Evolutionary conservation across 1,284 basidiomycete genomes (phyloP).

Genomic region (Fistulinella staudtii): DNA sequence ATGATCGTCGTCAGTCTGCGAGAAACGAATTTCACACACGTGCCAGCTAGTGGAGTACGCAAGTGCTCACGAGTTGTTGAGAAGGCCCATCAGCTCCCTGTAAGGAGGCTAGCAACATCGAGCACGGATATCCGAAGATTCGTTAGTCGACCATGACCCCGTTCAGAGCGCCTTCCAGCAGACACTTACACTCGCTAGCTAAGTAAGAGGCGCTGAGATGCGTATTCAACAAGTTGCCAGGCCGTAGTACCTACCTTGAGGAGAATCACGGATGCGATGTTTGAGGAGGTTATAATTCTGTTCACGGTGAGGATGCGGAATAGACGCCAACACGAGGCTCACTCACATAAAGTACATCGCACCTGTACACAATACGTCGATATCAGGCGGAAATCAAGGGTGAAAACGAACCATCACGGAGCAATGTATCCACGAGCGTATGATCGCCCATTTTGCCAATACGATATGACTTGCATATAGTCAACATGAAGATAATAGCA

Average conservation of each 20-base stretch:
- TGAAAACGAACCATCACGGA: conserved; percentile 17
- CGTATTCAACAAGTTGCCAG: neutral
- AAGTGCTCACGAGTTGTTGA: conserved; percentile 11
- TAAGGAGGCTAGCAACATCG: conserved; percentile 3
- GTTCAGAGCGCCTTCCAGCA: too few species aligned
- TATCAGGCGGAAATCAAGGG: neutral
- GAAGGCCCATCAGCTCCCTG: neutral
- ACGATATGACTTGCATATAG: conserved; percentile 3
- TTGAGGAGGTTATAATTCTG: conserved; percentile 15
- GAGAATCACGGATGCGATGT: conserved; percentile 9
- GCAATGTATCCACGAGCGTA: conserved; percentile 9
- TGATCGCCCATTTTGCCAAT: conserved; percentile 1
- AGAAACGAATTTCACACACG: too few species aligned
- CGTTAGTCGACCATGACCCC: too few species aligned
- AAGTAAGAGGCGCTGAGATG: conserved; percentile 2
- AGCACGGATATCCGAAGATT: neutral
- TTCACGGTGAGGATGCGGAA: neutral
- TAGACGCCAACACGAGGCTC: neutral
- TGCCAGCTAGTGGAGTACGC: neutral
- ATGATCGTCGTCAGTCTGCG: conserved; percentile 40
- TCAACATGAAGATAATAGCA: conserved; percentile 12
- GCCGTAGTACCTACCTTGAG: conserved; percentile 8
- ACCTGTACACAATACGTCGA: conserved; percentile 6
- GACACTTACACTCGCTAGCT: conserved; percentile 8
- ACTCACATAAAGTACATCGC: conserved; percentile 18